A percentile compares a stretch with the other conserved stretches of the same genome.
These are phyloP conservation scores for Setaria italica DNA, from an alignment of 202 grass and related monocot species.

Conservation along the genomic window DNA sequence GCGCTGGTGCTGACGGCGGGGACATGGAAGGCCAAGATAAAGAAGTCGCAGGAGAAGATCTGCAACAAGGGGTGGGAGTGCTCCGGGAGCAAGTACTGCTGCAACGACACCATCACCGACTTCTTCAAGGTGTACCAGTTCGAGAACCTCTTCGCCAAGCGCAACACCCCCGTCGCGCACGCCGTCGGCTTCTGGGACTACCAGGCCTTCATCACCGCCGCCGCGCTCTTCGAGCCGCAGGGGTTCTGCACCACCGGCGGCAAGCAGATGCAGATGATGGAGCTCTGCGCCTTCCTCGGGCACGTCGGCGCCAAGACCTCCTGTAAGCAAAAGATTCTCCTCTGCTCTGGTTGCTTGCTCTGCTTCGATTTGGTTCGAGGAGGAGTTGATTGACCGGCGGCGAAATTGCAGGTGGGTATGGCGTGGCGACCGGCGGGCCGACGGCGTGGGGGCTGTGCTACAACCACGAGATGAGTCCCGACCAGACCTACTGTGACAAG, in stretches of 20 bases:
- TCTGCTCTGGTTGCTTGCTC: background rate
- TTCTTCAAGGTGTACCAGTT: constrained; percentile 93
- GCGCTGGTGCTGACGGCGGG: constrained; percentile 60
- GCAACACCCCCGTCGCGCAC: constrained; percentile 69
- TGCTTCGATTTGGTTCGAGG: background rate
- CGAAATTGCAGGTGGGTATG: constrained; percentile 56
- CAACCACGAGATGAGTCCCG: constrained; percentile 79
- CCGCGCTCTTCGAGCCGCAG: constrained; percentile 58
- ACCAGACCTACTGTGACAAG: constrained; percentile 63
- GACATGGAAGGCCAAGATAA: constrained; percentile 48
- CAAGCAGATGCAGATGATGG: constrained; percentile 83
- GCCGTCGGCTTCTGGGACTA: constrained; percentile 86
- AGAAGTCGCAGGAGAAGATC: constrained; percentile 61
- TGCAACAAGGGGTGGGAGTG: constrained; percentile 91
- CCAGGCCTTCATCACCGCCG: constrained; percentile 75
- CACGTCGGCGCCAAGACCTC: constrained; percentile 78
- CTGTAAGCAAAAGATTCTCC: constrained; percentile 36
- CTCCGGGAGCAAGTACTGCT: constrained; percentile 72
- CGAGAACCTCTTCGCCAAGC: constrained; percentile 93
- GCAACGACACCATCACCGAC: constrained; percentile 82
- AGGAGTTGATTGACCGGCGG: background rate
- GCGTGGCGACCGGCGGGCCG: constrained; percentile 60
- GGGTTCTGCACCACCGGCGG: constrained; percentile 90
- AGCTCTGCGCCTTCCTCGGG: constrained; percentile 85
- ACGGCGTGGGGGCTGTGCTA: constrained; percentile 83